A percentile compares a stretch with the other conserved stretches of the same genome.
These are phyloP conservation scores for Achlya hypogyna DNA, from an alignment of 352 stramenopile species.

Conservation along the genomic window DNA sequence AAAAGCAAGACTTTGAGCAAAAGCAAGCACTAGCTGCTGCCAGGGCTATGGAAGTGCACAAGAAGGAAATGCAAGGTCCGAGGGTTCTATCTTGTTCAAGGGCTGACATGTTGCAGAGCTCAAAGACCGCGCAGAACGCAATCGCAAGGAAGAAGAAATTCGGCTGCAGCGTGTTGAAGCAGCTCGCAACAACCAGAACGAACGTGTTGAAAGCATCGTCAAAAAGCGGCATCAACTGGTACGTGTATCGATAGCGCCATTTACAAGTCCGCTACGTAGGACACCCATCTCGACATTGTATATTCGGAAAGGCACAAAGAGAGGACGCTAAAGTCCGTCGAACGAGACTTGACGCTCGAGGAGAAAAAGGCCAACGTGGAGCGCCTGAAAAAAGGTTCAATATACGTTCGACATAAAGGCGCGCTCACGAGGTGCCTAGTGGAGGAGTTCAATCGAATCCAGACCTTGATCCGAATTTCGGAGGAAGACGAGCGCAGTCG, in stretches of 20 bases:
- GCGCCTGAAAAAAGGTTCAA: slow-evolving; percentile 38
- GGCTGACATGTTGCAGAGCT: slow-evolving; percentile 29
- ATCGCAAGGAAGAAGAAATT: slow-evolving; percentile 57
- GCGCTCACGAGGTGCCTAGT: slow-evolving; percentile 23
- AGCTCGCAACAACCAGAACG: slow-evolving; percentile 32
- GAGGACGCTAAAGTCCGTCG: slow-evolving; percentile 39
- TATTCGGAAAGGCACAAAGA: slow-evolving; percentile 37
- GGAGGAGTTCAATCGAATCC: slow-evolving; percentile 51
- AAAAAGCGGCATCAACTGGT: slow-evolving; percentile 33
- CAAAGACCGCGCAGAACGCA: slow-evolving; percentile 43
- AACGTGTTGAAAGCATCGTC: slow-evolving; percentile 31
- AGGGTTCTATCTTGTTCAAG: too few relatives aligned
- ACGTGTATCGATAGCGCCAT: background rate
- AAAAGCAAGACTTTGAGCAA: slow-evolving; percentile 49
- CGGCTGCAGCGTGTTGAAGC: slow-evolving; percentile 55
- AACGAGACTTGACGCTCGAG: slow-evolving; percentile 39
- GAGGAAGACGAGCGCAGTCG: slow-evolving; percentile 49
- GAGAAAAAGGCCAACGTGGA: slow-evolving; percentile 64
- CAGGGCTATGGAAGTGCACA: slow-evolving; percentile 49
- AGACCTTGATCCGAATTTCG: slow-evolving; percentile 45
- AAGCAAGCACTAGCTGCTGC: slow-evolving; percentile 45
- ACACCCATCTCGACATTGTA: slow-evolving; percentile 33
- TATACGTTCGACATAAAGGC: background rate
- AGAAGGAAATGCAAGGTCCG: slow-evolving; percentile 33
- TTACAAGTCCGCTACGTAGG: slow-evolving; percentile 7